Evolutionary conservation across 352 stramenopile genomes (phyloP).

Genomic region (Pythium plurisporium): DNA sequence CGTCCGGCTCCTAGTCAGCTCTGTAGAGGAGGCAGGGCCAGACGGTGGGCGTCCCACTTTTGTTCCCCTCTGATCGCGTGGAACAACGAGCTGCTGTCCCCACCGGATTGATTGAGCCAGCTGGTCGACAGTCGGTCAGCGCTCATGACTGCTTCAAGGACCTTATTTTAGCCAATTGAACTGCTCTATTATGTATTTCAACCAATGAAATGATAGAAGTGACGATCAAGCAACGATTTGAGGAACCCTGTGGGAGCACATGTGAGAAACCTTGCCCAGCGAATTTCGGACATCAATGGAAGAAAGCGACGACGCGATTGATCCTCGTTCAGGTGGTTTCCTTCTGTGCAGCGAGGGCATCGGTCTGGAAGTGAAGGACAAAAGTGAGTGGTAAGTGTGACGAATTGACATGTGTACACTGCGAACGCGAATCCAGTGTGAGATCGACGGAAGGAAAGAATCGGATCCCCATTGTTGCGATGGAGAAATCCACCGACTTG

Average conservation of each 20-base stretch:
- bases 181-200: not conserved
- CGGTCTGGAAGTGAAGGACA: too few species aligned
- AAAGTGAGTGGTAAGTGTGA: too few species aligned
- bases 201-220: not conserved
- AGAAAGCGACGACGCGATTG: too few species aligned
- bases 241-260: too few species aligned
- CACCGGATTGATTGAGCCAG: constrained; percentile 17
- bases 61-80: not conserved
- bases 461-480: too few species aligned
- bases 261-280: not conserved
- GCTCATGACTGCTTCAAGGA: constrained; percentile 6
- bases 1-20: constrained; percentile 6
- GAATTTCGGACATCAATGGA: not conserved
- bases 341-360: too few species aligned
- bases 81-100: not conserved
- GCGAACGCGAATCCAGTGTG: too few species aligned
- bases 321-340: too few species aligned
- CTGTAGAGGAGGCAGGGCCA: constrained; percentile 4
- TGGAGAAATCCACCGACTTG: too few species aligned
- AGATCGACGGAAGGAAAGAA: too few species aligned
- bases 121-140: constrained; percentile 7
- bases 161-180: constrained; percentile 6
- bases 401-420: too few species aligned
- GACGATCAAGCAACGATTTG: too few species aligned
- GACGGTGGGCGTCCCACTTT: not conserved